Percentiles rank a stretch among this genome's conserved stretches.
phyloP scores from a whole-genome alignment of 164 flowering plant species.

The Aristolochia contorta region DNA sequence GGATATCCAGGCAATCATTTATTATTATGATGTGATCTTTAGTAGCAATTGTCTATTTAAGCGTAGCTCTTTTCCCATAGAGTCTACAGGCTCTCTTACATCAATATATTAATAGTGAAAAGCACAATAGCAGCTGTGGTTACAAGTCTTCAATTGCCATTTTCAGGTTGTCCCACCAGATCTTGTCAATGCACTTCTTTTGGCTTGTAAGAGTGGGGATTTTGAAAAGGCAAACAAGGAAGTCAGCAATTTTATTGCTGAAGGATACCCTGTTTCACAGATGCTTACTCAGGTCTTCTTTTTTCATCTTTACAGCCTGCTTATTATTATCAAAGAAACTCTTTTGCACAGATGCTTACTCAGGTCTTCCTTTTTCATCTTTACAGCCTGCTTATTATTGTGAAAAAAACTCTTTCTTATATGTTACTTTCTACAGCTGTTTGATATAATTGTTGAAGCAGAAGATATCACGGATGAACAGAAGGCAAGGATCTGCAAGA shows the following conservation, averaged over 20 bases:
- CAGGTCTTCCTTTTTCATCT: constrained; percentile 40
- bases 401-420: constrained; percentile 1
- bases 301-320: neutral
- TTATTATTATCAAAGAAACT: constrained; percentile 20
- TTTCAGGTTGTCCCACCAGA: constrained; percentile 70
- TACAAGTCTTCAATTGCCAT: constrained; percentile 9
- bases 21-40: no score
- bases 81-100: no score
- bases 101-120: neutral
- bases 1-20: no score
- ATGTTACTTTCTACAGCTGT: constrained; percentile 11
- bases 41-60: no score
- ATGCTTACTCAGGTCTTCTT: constrained; percentile 73
- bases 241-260: constrained; percentile 69
- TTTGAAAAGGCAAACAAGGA: constrained; percentile 80
- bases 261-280: constrained; percentile 94
- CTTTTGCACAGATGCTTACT: constrained; percentile 81
- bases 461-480: constrained; percentile 81
- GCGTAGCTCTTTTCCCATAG: no score
- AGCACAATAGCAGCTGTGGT: neutral
- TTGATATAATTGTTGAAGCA: constrained; percentile 67
- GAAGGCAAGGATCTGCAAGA: constrained; percentile 82
- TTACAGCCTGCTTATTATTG: neutral
- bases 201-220: constrained; percentile 73
- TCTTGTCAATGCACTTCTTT: constrained; percentile 48